These are phyloP conservation scores for Xylariaceae sp. DNA, from an alignment of 2,329 filamentous ascomycete species.

Conservation along the genomic window DNA sequence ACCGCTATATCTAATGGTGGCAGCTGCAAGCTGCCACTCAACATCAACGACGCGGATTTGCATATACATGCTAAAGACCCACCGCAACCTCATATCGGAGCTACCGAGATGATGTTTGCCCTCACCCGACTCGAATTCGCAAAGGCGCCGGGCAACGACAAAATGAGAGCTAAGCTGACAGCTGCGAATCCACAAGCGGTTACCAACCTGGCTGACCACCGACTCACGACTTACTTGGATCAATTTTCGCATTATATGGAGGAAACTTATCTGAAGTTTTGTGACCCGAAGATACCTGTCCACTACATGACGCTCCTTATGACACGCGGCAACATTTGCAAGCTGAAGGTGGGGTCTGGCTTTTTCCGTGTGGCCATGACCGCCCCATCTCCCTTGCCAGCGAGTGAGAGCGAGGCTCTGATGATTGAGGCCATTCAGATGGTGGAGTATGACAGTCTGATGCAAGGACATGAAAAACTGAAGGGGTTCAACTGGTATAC, in stretches of 20 bases:
- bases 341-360: conserved; percentile 54
- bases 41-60: conserved; percentile 61
- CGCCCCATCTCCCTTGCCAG: conserved; percentile 38
- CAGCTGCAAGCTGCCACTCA: conserved; percentile 57
- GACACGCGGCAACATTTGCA: conserved; percentile 54
- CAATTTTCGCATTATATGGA: conserved; percentile 56
- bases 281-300: conserved; percentile 57
- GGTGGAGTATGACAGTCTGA: conserved; percentile 58
- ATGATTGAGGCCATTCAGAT: conserved; percentile 56
- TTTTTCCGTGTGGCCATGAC: conserved; percentile 48
- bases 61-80: conserved; percentile 55
- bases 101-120: conserved; percentile 61
- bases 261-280: conserved; percentile 53
- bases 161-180: conserved; percentile 34
- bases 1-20: conserved; percentile 53
- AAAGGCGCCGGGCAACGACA: conserved; percentile 51
- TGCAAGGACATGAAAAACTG: conserved; percentile 50
- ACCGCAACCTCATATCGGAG: conserved; percentile 46
- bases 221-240: conserved; percentile 49
- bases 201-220: conserved; percentile 49
- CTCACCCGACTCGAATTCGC: conserved; percentile 57
- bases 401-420: conserved; percentile 49
- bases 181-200: conserved; percentile 40
- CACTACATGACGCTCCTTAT: conserved; percentile 59
- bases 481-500: conserved; percentile 58